Base-by-base conservation (phyloP, 2,329 filamentous ascomycete species). In the Xylariaceae sp. region DNA sequence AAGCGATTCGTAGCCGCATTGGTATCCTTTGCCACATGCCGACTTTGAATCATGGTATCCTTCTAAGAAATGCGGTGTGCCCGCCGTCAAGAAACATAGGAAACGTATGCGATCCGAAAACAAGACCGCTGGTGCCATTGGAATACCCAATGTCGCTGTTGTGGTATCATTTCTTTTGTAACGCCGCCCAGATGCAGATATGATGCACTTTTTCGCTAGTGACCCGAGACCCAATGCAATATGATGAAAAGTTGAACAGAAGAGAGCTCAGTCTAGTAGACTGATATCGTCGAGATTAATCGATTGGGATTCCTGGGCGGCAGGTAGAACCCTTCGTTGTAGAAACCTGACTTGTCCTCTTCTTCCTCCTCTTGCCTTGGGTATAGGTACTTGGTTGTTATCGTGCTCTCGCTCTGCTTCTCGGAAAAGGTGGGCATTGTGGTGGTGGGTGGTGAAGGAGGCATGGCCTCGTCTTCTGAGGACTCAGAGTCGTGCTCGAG, bases 391-490 rank as follows among this genome's bases (percentile, higher is more conserved):
- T 64, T 55, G 47, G 64, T 59, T 58, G 63, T 60, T 50, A 64
- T 58, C 55, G 59, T 63, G 67, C 62, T 61, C 68, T 65, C 64
- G 64, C 64, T 71, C 61, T 81, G 73, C 73, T 85, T 81, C 60
- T 80, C 75, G 41, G 77, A 72, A 63, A 89, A 87, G 38, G 76
- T 70, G 52, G 81, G 74, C 46, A 89, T 71, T 33, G 76, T 67
- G 27, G 77, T 67, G 18, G 75, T 73, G 39, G 81, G 80, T 35
- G 86, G 86, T 53, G 85, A 88, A 17, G 85, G 85, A 7, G 87
- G 87, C 81, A 89, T 82, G 42, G 76, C 72, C 58, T 88, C 84
- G 69, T 90, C 87, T 60, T 90, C 86, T 49, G 82, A 85, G 2
- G 81, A 83, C 55, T 85, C 85, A 53, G 79, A 81, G 64, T 90